These are phyloP conservation scores for Hypoxylon sp. DNA, from an alignment of 2,329 filamentous ascomycete genomes.

Conservation along the genomic window DNA sequence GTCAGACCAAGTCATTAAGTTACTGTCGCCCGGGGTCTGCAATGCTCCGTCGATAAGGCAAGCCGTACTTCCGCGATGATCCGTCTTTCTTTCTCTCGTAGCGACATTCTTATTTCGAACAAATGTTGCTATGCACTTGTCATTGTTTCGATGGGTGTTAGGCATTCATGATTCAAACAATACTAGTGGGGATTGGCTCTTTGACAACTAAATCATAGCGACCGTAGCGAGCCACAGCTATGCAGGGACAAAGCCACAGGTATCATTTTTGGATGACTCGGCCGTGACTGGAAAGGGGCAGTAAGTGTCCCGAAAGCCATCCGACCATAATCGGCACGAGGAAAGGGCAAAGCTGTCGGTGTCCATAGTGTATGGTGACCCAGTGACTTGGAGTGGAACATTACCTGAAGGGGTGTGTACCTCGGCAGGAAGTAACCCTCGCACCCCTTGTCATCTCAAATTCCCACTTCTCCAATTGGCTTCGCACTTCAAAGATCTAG, in stretches of 20 bases:
- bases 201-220: neutral
- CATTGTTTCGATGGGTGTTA: neutral
- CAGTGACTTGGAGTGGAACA: slow-evolving; percentile 16
- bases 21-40: neutral
- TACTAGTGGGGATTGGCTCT: neutral
- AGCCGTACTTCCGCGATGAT: neutral
- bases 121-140: neutral
- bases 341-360: neutral
- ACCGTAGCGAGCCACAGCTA: neutral
- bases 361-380: slow-evolving; percentile 4
- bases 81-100: neutral
- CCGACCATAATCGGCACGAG: slow-evolving; percentile 16
- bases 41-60: neutral
- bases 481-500: slow-evolving; percentile 2
- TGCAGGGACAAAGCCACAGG: neutral
- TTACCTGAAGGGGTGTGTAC: slow-evolving; percentile 9
- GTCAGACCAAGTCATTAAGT: neutral
- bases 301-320: slow-evolving; percentile 21
- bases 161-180: neutral
- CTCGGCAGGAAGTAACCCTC: slow-evolving; percentile 32
- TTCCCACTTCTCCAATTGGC: slow-evolving; percentile 25
- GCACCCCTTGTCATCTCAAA: slow-evolving; percentile 20
- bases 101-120: neutral
- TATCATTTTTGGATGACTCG: neutral
- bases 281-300: slow-evolving; percentile 12